Conservation (phyloP, 768 basidiomycete species). For the Multifurca ochricompacta region DNA sequence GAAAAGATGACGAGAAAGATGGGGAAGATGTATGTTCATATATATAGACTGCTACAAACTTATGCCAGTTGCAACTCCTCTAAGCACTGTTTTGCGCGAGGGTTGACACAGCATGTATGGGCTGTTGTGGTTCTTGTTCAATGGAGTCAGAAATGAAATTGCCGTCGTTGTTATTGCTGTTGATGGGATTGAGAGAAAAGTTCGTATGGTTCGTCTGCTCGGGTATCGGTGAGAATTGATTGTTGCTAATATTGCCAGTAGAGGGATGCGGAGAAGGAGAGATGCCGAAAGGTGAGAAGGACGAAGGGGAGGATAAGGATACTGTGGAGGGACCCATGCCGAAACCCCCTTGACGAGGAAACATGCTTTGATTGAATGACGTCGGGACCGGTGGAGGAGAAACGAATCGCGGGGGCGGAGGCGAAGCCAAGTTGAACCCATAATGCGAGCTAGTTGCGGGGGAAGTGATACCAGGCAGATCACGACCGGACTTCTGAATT, state of each 20-base stretch:
- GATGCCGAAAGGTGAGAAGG: conserved; percentile 33
- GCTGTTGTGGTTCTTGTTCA: conserved; percentile 20
- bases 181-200: conserved; percentile 19
- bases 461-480: conserved; percentile 28
- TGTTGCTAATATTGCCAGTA: conserved; percentile 20
- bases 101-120: conserved; percentile 19
- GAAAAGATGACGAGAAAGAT: conserved; percentile 18
- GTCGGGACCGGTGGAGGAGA: conserved; percentile 28
- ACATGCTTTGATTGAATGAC: conserved; percentile 17
- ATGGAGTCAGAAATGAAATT: conserved; percentile 22
- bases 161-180: conserved; percentile 20
- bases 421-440: conserved; percentile 29
- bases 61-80: conserved; percentile 20
- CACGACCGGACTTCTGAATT: conserved; percentile 23
- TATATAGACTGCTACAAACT: conserved; percentile 23
- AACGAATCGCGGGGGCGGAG: conserved; percentile 32
- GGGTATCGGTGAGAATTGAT: conserved; percentile 24
- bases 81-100: conserved; percentile 19
- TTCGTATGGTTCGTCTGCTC: conserved; percentile 22
- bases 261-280: conserved; percentile 27
- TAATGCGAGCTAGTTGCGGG: conserved; percentile 26
- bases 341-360: conserved; percentile 24
- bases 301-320: conserved; percentile 21
- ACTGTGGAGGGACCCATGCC: conserved; percentile 22
- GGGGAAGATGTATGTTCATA: conserved; percentile 22